These are phyloP conservation scores for Posidonia australis DNA, from an alignment of 106 monocot genomes.

Conservation along the genomic window DNA sequence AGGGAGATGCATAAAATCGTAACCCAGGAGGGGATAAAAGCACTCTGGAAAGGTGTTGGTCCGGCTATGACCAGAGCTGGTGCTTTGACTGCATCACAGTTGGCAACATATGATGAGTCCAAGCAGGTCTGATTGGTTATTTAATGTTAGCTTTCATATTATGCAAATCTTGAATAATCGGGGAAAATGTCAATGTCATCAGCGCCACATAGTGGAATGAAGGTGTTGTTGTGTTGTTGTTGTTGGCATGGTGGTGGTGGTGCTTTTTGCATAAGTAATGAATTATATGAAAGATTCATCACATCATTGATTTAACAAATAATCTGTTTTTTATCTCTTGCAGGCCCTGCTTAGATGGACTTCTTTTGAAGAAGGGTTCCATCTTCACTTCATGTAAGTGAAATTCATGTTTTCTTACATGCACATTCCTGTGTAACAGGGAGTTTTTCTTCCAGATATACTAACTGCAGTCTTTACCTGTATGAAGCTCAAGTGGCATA, in stretches of 20 bases:
- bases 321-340: conserved; percentile 2
- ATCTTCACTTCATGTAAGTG: conserved; percentile 86
- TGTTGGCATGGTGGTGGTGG: no score
- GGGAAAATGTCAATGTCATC: not conserved
- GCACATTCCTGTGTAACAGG: not conserved
- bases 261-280: no score
- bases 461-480: conserved; percentile 10
- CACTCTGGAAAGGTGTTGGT: conserved; percentile 95
- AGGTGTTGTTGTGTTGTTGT: no score
- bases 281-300: not conserved
- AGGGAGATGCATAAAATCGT: conserved; percentile 43
- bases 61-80: conserved; percentile 88
- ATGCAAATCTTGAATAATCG: not conserved
- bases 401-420: not conserved
- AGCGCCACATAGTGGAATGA: no score
- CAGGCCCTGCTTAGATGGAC: conserved; percentile 76
- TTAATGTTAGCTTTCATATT: conserved; percentile 3
- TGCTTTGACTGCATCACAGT: conserved; percentile 78
- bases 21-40: conserved; percentile 46
- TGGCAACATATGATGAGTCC: conserved; percentile 91
- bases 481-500: conserved; percentile 65
- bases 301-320: not conserved
- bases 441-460: not conserved
- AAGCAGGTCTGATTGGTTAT: conserved; percentile 57
- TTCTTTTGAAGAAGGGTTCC: conserved; percentile 75